A percentile compares a stretch with the other conserved stretches of the same genome.
These are phyloP conservation scores for Apiospora hydei DNA, from an alignment of 2,329 filamentous ascomycete genomes.

Conservation along the genomic window DNA sequence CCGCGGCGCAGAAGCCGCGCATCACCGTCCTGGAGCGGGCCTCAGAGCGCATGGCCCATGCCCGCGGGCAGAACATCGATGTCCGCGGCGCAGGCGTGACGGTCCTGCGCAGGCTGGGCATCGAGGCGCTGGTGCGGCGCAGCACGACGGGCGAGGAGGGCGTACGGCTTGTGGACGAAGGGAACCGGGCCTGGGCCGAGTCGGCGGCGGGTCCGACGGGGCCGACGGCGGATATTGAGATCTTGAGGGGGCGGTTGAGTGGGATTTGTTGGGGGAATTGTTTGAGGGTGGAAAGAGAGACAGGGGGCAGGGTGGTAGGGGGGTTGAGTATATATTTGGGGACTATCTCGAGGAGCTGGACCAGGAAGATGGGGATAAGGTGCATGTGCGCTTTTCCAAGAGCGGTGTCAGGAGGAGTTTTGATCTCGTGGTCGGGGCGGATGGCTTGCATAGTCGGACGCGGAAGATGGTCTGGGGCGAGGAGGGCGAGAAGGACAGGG, in stretches of 20 bases:
- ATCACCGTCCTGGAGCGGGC: constrained; percentile 54
- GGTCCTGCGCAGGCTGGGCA: constrained; percentile 48
- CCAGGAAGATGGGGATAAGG: not conserved
- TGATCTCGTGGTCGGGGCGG: constrained; percentile 62
- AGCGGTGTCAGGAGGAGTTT: constrained; percentile 51
- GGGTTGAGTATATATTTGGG: not conserved
- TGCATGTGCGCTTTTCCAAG: constrained; percentile 45
- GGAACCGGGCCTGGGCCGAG: constrained; percentile 35
- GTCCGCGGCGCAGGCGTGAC: constrained; percentile 50
- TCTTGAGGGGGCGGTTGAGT: constrained; percentile 45
- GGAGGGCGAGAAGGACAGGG: constrained; percentile 31
- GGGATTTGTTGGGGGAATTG: constrained; percentile 40
- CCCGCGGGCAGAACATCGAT: constrained; percentile 52
- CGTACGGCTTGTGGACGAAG: constrained; percentile 45
- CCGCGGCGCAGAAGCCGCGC: constrained; percentile 32
- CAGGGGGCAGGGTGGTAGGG: not conserved
- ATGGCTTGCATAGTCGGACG: constrained; percentile 58
- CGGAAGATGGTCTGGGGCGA: constrained; percentile 46
- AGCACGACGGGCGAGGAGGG: constrained; percentile 49
- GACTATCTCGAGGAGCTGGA: not conserved
- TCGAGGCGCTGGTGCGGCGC: constrained; percentile 45
- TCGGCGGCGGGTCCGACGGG: constrained; percentile 40
- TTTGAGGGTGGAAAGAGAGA: constrained; percentile 19
- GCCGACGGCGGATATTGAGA: constrained; percentile 46
- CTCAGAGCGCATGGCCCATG: constrained; percentile 38